Conservation (phyloP, 2,329 filamentous ascomycete species). For the Xylariales sp. region DNA sequence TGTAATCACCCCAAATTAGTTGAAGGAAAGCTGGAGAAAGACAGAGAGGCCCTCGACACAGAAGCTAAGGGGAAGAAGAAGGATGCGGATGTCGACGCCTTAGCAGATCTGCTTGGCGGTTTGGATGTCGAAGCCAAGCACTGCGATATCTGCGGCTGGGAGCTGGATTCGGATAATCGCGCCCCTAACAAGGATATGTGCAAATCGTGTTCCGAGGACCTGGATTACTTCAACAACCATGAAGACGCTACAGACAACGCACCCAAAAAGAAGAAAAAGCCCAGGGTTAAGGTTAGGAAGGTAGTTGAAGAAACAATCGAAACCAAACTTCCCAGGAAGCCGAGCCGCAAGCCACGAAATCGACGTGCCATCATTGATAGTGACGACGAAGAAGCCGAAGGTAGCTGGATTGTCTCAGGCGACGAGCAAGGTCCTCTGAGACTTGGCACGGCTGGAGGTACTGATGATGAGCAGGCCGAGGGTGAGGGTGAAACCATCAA, state of each 20-base stretch:
- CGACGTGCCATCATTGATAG: constrained; percentile 60
- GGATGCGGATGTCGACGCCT: constrained; percentile 68
- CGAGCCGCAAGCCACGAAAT: constrained; percentile 37
- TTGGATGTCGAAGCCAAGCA: constrained; percentile 73
- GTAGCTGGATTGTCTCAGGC: constrained; percentile 74
- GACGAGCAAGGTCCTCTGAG: constrained; percentile 54
- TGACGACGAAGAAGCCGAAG: constrained; percentile 64
- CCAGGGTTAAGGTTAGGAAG: constrained; percentile 25
- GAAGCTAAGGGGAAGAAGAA: constrained; percentile 49
- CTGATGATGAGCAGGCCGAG: constrained; percentile 84
- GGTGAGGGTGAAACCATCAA: constrained; percentile 77
- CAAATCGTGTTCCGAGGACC: constrained; percentile 67
- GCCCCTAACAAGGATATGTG: constrained; percentile 51
- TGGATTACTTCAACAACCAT: constrained; percentile 56
- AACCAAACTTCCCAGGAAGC: constrained; percentile 20
- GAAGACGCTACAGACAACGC: constrained; percentile 28
- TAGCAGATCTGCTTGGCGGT: constrained; percentile 82
- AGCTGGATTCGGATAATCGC: constrained; percentile 50
- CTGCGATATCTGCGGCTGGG: constrained; percentile 77
- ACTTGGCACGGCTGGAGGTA: constrained; percentile 76
- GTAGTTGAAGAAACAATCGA: constrained; percentile 28
- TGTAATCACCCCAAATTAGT: constrained; percentile 93
- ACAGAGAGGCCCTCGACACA: constrained; percentile 76
- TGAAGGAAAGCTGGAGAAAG: constrained; percentile 77
- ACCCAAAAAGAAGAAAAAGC: constrained; percentile 27